A percentile compares a stretch with the other conserved stretches of the same genome.
Conservation (phyloP, 768 basidiomycete genomes). For the Suillus brevipes region DNA sequence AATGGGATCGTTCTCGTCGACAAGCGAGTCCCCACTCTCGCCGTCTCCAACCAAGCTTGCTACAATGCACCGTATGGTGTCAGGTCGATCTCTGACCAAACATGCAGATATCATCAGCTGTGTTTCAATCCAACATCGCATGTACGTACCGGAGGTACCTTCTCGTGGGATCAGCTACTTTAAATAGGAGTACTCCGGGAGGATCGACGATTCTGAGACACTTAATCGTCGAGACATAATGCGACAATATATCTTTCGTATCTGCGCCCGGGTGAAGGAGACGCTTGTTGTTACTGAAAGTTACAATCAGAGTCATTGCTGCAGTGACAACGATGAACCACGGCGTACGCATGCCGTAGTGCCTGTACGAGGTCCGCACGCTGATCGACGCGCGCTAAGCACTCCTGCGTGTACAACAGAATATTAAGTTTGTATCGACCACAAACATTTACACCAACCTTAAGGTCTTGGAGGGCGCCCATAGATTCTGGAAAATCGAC, state of each 20-base stretch:
- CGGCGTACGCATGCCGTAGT: slow-evolving; percentile 71
- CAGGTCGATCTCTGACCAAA: slow-evolving; percentile 68
- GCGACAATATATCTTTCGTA: slow-evolving; percentile 83
- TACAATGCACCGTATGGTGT: slow-evolving; percentile 94
- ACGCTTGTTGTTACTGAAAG: slow-evolving; percentile 73
- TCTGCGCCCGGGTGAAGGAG: slow-evolving; percentile 95
- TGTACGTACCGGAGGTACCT: slow-evolving; percentile 73
- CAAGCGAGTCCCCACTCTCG: slow-evolving; percentile 75
- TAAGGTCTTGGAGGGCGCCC: slow-evolving; percentile 83
- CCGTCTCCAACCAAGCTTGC: slow-evolving; percentile 86
- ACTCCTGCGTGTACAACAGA: slow-evolving; percentile 49
- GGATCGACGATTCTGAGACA: slow-evolving; percentile 91
- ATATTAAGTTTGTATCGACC: background rate
- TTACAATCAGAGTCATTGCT: slow-evolving; percentile 7
- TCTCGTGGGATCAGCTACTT: slow-evolving; percentile 91
- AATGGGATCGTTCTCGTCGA: slow-evolving; percentile 83
- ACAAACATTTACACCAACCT: slow-evolving; percentile 41
- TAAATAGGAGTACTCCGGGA: slow-evolving; percentile 87
- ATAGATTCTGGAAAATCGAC: slow-evolving; percentile 89
- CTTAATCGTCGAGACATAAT: slow-evolving; percentile 92
- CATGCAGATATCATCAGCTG: slow-evolving; percentile 5
- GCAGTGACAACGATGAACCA: background rate
- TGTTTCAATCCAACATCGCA: background rate
- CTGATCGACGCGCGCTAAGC: slow-evolving; percentile 78
- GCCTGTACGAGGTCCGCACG: slow-evolving; percentile 72